These are phyloP conservation scores for Trichoderma asperelloides DNA, from an alignment of 495 filamentous ascomycete species.

Conservation along the genomic window DNA sequence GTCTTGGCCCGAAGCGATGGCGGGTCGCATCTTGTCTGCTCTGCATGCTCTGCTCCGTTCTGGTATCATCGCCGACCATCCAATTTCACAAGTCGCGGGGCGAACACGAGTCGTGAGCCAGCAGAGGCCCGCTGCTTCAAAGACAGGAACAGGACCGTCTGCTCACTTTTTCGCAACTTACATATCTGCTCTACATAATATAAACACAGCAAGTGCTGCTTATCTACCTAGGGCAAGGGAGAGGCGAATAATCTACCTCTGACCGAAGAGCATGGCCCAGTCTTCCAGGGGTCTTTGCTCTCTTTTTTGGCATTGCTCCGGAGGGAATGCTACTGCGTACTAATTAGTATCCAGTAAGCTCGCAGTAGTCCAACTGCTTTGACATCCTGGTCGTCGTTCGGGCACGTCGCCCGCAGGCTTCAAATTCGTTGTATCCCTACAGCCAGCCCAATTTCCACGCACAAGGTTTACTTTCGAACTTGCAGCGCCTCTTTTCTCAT, in stretches of 20 bases:
- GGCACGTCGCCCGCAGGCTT: too few relatives aligned
- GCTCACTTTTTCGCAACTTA: not conserved
- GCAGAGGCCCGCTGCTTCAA: not conserved
- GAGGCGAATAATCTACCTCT: not conserved
- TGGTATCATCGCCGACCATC: slow-evolving; percentile 2
- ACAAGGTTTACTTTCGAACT: too few relatives aligned
- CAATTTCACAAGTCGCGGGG: not conserved
- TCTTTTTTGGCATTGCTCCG: not conserved
- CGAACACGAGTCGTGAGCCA: slow-evolving; percentile 4
- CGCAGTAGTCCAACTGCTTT: too few relatives aligned
- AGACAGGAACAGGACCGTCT: not conserved
- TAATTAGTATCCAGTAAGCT: not conserved
- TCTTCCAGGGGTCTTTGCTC: not conserved
- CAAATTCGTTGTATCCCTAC: too few relatives aligned
- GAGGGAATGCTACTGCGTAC: not conserved
- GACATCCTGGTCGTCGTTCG: too few relatives aligned
- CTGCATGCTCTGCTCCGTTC: not conserved
- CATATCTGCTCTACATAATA: not conserved
- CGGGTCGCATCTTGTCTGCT: not conserved
- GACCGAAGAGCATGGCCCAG: not conserved
- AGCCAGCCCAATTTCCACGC: too few relatives aligned
- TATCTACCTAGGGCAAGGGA: not conserved
- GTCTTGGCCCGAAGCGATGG: slow-evolving; percentile 5
- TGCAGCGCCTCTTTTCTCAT: too few relatives aligned
- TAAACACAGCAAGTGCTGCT: not conserved